phyloP scores from a whole-genome alignment of 139 green algal species.

The Chlorella vulgaris region DNA sequence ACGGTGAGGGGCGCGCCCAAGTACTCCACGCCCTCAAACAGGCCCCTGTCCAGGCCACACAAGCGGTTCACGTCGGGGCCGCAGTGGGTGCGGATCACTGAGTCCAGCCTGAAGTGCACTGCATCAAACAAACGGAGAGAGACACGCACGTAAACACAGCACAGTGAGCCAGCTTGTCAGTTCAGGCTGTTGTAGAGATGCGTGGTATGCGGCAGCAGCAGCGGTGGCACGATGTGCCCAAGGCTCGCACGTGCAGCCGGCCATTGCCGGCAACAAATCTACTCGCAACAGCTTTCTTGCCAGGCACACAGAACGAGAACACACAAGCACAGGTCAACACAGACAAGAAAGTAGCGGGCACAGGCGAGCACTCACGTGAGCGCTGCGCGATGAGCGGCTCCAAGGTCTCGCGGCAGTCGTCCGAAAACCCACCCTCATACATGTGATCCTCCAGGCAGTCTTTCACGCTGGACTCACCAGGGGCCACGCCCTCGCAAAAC shows the following conservation, averaged over 20 bases:
- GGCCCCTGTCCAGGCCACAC: not conserved
- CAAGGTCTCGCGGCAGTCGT: not conserved
- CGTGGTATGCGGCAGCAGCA: not conserved
- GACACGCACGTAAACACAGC: no score
- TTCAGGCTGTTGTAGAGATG: no score
- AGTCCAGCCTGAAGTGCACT: conserved; percentile 19
- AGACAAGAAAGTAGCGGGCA: not conserved
- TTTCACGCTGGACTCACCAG: not conserved
- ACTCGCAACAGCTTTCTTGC: no score
- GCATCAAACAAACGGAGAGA: no score
- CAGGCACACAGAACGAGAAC: not conserved
- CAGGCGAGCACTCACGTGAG: conserved; percentile 2
- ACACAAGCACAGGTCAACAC: not conserved
- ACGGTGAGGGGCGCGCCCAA: not conserved
- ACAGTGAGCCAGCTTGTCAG: not conserved
- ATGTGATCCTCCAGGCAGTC: conserved; percentile 25
- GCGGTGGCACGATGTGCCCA: not conserved
- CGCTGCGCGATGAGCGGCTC: not conserved
- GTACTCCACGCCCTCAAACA: not conserved
- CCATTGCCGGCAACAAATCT: no score
- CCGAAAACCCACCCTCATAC: not conserved
- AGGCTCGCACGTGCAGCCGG: no score
- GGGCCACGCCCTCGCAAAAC: conserved; percentile 24
- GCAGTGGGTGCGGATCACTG: not conserved
- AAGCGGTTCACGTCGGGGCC: not conserved